Base-by-base conservation (phyloP, 805 yeast genomes). In the Candida schatavii region DNA sequence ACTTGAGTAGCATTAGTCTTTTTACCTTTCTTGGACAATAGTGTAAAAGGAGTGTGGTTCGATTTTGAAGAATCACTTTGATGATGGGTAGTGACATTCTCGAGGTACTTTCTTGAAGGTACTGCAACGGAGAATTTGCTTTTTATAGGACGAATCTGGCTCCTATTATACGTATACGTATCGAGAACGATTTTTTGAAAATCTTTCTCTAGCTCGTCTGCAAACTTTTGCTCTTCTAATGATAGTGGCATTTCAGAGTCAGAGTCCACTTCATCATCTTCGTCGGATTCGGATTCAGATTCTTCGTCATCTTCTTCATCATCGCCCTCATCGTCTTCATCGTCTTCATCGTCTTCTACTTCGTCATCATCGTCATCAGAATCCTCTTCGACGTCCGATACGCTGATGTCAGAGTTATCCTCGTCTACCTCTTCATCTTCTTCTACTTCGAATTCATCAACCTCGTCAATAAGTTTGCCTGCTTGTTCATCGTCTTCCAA, bases 21-120 rank as follows among this genome's bases (percentile, higher is more conserved):
- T 50, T 73, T 74, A 17, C 82, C 85, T 21, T 70, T 60, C 48
- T 72, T 78, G 6, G 83, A 75, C 40, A 84, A 57, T 41, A 84
- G 68, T 3, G 78, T 74, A 55, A 83, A 83, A 11, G 75, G 56
- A 22, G 74, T 61, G 21, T 38, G 35, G 11, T 20, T 21, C 36
- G 45, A 39, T 9, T 51, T 37, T 15, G 33, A 31, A 36, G 18
- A 28, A 20, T n/a, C 28, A 3, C 20, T 20, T 18, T 26, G 35
- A 14, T 43, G 32, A 23, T 47, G 10, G 4, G 38, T 27, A 47
- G 14, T 28, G 18, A 26, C 19, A 14, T n/a, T 18, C 6, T 20
- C 26, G 20, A 41, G 31, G 14, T 18, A 11, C 18, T 41, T 23
- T 26, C 43, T 35, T 10, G 57, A 46, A 1, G 56, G 54, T 1